Conservation (phyloP, 768 basidiomycete genomes). For the Xerocomellus intermedius region DNA sequence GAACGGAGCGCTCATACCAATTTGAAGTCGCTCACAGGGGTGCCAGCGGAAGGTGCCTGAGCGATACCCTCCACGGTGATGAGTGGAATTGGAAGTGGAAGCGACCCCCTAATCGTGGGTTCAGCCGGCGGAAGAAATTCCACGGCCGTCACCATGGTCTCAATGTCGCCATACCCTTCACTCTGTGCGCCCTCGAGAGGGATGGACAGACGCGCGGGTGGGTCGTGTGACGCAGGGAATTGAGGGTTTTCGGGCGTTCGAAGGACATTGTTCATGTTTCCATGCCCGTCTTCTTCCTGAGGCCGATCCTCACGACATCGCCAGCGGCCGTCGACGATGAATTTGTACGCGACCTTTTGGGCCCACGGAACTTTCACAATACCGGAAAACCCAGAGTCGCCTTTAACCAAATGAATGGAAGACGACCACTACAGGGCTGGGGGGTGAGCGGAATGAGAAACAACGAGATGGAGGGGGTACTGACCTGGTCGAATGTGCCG, state of each 20-base stretch:
- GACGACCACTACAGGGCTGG: conserved; percentile 51
- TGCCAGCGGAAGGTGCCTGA: conserved; percentile 30
- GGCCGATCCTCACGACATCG: conserved; percentile 49
- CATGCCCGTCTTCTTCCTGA: conserved; percentile 58
- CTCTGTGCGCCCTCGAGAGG: conserved; percentile 1
- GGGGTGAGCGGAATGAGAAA: conserved; percentile 4
- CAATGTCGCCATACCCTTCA: conserved; percentile 12
- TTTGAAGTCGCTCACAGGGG: conserved; percentile 28
- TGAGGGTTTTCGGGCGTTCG: conserved; percentile 48
- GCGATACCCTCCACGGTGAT: conserved; percentile 14
- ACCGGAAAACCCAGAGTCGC: conserved; percentile 54
- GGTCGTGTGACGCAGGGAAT: neutral
- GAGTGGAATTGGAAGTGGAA: conserved; percentile 19
- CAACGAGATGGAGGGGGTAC: conserved; percentile 20
- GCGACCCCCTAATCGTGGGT: conserved; percentile 1
- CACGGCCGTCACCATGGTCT: conserved; percentile 27
- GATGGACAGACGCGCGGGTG: conserved; percentile 17
- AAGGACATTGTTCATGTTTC: conserved; percentile 72
- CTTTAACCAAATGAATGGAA: conserved; percentile 54
- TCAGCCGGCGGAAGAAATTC: conserved; percentile 20
- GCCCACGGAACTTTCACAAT: conserved; percentile 58
- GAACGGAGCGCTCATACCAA: conserved; percentile 11
- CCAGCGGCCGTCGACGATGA: conserved; percentile 76
- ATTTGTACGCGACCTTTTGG: conserved; percentile 70
- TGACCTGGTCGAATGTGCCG: conserved; percentile 76